Evolutionary conservation across 139 green algal species (phyloP).

Genomic region (Nannochloris sp.): DNA sequence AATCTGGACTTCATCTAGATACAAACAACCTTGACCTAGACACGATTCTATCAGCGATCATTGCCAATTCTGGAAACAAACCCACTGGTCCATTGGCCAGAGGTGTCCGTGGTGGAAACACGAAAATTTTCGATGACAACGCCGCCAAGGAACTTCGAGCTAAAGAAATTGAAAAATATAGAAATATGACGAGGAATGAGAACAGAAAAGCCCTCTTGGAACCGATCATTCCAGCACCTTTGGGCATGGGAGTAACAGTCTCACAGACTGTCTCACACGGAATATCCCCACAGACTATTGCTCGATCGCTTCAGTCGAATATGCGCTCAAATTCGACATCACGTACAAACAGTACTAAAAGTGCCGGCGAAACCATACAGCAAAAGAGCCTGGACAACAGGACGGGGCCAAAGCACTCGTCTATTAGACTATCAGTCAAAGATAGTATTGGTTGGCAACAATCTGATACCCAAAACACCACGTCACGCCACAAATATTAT

Average conservation of each 20-base stretch:
- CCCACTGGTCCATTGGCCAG: conserved; percentile 18
- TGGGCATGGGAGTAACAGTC: conserved; percentile 13
- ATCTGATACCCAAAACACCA: no score
- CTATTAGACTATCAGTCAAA: no score
- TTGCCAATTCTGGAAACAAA: conserved; percentile 21
- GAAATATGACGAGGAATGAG: no score
- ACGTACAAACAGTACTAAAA: not conserved
- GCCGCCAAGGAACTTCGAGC: not conserved
- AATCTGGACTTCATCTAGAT: conserved; percentile 2
- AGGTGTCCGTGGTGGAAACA: conserved; percentile 5
- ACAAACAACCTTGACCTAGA: conserved; percentile 9
- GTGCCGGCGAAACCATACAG: no score
- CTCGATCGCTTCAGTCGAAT: not conserved
- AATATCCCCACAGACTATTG: conserved; percentile 5
- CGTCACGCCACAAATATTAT: no score
- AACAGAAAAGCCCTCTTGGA: conserved; percentile 10
- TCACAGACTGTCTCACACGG: conserved; percentile 7
- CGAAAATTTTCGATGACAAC: not conserved
- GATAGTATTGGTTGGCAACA: no score
- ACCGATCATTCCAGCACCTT: conserved; percentile 17
- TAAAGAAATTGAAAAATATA: not conserved
- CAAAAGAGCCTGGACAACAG: no score
- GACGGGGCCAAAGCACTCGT: no score
- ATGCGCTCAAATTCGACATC: not conserved
- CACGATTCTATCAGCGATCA: conserved; percentile 10